Evolutionary conservation across 768 basidiomycete genomes (phyloP).

Genomic region (Suillus discolor): DNA sequence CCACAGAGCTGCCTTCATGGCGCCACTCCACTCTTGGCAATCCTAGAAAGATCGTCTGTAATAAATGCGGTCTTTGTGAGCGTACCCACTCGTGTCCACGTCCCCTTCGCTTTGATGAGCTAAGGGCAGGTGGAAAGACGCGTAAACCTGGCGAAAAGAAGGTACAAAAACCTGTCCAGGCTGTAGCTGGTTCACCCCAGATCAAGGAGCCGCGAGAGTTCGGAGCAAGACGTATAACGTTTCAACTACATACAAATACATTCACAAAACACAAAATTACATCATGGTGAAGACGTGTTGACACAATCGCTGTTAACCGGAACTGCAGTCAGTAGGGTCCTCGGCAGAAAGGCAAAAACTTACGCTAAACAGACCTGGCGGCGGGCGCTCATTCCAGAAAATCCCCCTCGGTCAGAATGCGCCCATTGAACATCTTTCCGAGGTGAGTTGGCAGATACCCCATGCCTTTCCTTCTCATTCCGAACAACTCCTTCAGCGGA

Average conservation of each 20-base stretch:
- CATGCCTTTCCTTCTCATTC: constrained; percentile 41
- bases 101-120: constrained; percentile 85
- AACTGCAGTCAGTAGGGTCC: not conserved
- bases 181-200: constrained; percentile 39
- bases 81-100: constrained; percentile 84
- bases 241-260: constrained; percentile 4
- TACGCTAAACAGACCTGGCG: not conserved
- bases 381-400: constrained; percentile 18
- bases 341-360: not conserved
- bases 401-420: constrained; percentile 27
- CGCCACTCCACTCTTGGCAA: constrained; percentile 86
- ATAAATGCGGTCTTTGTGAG: constrained; percentile 91
- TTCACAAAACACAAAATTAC: not conserved
- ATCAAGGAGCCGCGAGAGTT: constrained; percentile 63
- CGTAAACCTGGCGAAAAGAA: constrained; percentile 50
- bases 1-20: constrained; percentile 89
- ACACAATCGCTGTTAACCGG: not conserved
- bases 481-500: constrained; percentile 36
- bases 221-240: constrained; percentile 16
- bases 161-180: constrained; percentile 28
- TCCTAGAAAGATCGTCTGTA: constrained; percentile 92
- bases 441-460: constrained; percentile 40
- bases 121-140: constrained; percentile 84
- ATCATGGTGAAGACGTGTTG: not conserved
- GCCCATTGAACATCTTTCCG: constrained; percentile 40